phyloP scores from a whole-genome alignment of 2,329 filamentous ascomycete genomes.

The Penicillium brevicompactum region DNA sequence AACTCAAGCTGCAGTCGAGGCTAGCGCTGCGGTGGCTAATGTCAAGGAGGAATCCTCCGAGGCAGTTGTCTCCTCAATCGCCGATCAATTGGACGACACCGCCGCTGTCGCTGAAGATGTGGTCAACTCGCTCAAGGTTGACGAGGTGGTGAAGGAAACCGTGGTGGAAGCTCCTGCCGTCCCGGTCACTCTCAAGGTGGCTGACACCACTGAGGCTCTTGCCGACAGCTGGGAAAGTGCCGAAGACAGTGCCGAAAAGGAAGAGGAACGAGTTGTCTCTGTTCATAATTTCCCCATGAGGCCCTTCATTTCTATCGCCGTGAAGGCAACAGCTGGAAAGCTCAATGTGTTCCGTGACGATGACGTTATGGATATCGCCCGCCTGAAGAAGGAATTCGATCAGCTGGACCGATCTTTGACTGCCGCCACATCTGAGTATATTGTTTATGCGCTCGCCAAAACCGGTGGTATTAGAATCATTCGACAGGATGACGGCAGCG shows the following conservation, averaged over 20 bases:
- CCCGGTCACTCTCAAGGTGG: slow-evolving; percentile 59
- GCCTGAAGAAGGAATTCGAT: slow-evolving; percentile 96
- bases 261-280: slow-evolving; percentile 66
- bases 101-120: slow-evolving; percentile 48
- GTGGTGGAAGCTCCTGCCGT: slow-evolving; percentile 50
- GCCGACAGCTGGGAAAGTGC: slow-evolving; percentile 93
- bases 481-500: slow-evolving; percentile 87
- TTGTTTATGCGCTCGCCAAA: slow-evolving; percentile 92
- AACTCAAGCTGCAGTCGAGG: slow-evolving; percentile 53
- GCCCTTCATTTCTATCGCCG: slow-evolving; percentile 87
- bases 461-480: slow-evolving; percentile 91
- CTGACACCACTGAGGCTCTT: slow-evolving; percentile 58
- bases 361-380: slow-evolving; percentile 86
- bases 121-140: slow-evolving; percentile 58
- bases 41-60: slow-evolving; percentile 40
- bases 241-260: slow-evolving; percentile 68
- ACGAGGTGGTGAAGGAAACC: slow-evolving; percentile 55
- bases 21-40: slow-evolving; percentile 40
- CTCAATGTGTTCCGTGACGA: slow-evolving; percentile 71
- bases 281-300: slow-evolving; percentile 97
- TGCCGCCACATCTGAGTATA: slow-evolving; percentile 85
- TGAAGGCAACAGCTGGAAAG: slow-evolving; percentile 51
- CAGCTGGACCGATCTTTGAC: slow-evolving; percentile 94
- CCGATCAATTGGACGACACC: slow-evolving; percentile 39
- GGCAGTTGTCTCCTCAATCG: slow-evolving; percentile 37